These are phyloP conservation scores for Chaetomium tenue DNA, from an alignment of 495 filamentous ascomycete species.

Conservation along the genomic window DNA sequence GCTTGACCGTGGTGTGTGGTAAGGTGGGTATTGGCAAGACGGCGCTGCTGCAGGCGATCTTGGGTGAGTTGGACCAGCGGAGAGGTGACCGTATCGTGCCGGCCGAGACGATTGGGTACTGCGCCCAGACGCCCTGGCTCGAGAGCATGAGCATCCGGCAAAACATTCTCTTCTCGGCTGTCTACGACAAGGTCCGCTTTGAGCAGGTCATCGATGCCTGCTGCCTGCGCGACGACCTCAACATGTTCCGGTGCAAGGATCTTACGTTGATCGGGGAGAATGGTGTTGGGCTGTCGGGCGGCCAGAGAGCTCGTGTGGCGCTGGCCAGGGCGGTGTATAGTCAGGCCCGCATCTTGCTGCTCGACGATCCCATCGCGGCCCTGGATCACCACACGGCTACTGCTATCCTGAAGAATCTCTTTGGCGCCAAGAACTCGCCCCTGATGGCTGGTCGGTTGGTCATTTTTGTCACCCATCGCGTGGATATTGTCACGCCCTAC, in stretches of 20 bases:
- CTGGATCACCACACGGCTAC: conserved; percentile 86
- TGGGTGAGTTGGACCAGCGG: conserved; percentile 73
- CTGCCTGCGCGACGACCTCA: conserved; percentile 86
- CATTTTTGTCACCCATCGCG: conserved; percentile 77
- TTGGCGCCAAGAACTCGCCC: conserved; percentile 51
- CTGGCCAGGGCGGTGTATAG: conserved; percentile 93
- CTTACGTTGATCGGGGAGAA: conserved; percentile 93
- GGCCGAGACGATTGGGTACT: conserved; percentile 73
- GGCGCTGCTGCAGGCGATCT: conserved; percentile 70
- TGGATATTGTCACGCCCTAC: conserved; percentile 61
- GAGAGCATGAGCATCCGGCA: conserved; percentile 88
- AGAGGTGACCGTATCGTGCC: conserved; percentile 59
- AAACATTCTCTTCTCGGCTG: conserved; percentile 75
- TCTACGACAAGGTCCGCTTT: conserved; percentile 77
- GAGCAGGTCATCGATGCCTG: conserved; percentile 86
- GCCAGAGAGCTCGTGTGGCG: conserved; percentile 90
- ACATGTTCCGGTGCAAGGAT: conserved; percentile 86
- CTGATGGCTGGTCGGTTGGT: conserved; percentile 61
- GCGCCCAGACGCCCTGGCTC: conserved; percentile 82
- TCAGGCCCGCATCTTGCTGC: conserved; percentile 80
- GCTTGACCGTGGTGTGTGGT: conserved; percentile 63
- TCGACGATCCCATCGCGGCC: conserved; percentile 94
- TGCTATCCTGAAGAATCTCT: conserved; percentile 64
- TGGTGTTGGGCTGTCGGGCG: conserved; percentile 92
- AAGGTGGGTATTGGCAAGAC: conserved; percentile 81